Base-by-base conservation (phyloP, 176 grass and related monocot species). In the Otatea glauca region DNA sequence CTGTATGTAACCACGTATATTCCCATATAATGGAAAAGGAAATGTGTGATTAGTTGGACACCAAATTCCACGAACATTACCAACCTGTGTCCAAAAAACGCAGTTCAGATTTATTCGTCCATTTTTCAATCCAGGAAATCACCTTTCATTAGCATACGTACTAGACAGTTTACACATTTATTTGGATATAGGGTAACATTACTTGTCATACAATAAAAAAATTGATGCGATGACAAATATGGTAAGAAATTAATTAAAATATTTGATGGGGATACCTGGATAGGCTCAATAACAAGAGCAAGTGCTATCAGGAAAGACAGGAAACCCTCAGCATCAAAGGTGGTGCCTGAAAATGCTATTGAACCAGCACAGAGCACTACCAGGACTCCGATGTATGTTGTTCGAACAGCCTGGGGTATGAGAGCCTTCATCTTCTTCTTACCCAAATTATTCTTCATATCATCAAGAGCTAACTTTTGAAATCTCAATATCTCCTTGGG, bases 371-470 rank as follows among this genome's bases (percentile, higher is more conserved):
- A 89, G 14, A 93, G 83, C 29, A 89, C 24, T 75, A 88, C 64
- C 35, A 96, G 84, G 15, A 51, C 79, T 81, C 89, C 84, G 39
- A 96, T 76, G 35, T 93, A 96, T 70, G 90, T 79, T 44, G 82
- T 87, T 70, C 74, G 91, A 61, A 96, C 85, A 76, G 67, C 77
- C 32, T 93, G 81, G 80, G 94, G 94, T 78, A 96, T 91, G 63
- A 96, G 78, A 44, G 83, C 75, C 79, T 96, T 96, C 94, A 96
- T 86, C 86, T 91, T 96, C 89, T 81, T 96, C 82, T 96, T 96
- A 42, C 70, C 82, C 34, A 34, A 34, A 34, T 34, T 34, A 34
- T 34, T 34, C 38, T 39, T 39, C 45, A 91, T 74, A 82, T 90
- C 85, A 68, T 74, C 72, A 88, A n/a, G 25, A 61, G 89, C 84